Evolutionary conservation across 2,329 filamentous ascomycete genomes (phyloP).

Genomic region (Verticillium dahliae): DNA sequence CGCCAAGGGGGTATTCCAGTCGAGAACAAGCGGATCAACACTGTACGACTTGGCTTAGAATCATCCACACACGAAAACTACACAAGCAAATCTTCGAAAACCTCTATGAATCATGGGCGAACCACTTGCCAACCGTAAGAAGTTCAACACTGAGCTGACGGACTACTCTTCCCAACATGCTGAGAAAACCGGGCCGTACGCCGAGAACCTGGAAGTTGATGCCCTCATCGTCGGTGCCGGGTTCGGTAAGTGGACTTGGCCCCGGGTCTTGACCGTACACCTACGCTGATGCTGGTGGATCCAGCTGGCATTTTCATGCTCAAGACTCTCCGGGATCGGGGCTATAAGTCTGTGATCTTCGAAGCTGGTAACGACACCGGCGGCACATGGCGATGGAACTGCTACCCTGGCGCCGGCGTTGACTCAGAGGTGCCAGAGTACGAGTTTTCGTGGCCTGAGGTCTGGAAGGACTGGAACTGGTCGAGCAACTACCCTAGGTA

Average conservation of each 20-base stretch:
- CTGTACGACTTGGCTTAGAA: no score
- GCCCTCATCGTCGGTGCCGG: conserved; percentile 38
- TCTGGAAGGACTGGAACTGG: conserved; percentile 52
- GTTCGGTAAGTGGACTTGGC: conserved; percentile 23
- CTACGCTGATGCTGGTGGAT: neutral
- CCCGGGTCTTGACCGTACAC: neutral
- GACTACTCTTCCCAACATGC: conserved; percentile 26
- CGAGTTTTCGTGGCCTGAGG: conserved; percentile 44
- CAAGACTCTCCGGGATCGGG: conserved; percentile 42
- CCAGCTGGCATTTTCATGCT: conserved; percentile 14
- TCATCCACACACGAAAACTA: neutral
- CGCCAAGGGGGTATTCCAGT: neutral
- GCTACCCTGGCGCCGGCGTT: conserved; percentile 47
- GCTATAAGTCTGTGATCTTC: conserved; percentile 39
- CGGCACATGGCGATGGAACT: conserved; percentile 51
- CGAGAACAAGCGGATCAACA: no score
- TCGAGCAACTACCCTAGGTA: conserved; percentile 43
- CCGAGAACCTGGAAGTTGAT: conserved; percentile 35
- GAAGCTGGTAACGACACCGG: conserved; percentile 46
- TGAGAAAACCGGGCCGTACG: conserved; percentile 29
- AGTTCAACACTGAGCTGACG: conserved; percentile 32
- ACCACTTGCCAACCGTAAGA: conserved; percentile 17
- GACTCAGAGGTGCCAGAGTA: conserved; percentile 49
- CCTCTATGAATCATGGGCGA: conserved; percentile 12
- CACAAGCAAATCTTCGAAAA: neutral